Base-by-base conservation (phyloP, 139 green algal species). In the Ettlia oleoabundans region DNA sequence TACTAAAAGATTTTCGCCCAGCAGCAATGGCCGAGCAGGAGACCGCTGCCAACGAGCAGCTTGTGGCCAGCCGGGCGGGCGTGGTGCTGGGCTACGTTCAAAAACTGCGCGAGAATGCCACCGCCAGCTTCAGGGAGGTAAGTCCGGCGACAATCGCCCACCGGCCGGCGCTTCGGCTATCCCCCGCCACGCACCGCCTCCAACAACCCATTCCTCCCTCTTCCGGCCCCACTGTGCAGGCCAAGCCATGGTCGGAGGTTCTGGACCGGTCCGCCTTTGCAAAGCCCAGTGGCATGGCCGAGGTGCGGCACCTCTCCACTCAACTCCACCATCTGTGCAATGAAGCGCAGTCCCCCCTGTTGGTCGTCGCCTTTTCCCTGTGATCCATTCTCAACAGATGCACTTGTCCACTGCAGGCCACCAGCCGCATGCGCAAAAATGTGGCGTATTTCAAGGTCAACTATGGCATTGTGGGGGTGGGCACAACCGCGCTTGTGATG, bases 401-500 rank as follows among this genome's bases (percentile, higher is more conserved):
- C 21, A 22, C 33, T 67, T 33, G 43, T 52, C 7, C 24, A n/a
- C 5, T 80, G 74, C 88, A 97, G 91, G 94, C 95, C 4, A 83
- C 87, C 0, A 65, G 65, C 2, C 89, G 96, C 4, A 73, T 99
- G 67, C 82, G 90, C 24, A 97, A 96, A 79, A 99, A 99, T 85
- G 73, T 91, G 7, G 79, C 76, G 8, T 99, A 99, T 89, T 99
- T 99, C 85, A 83, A 86, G 28, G 88, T 96, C 69, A 98, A 99
- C 89, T 99, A 99, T 85, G 66, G 93, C 26, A 87, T 98, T 22
- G 82, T 95, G 9, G 86, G 94, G 18, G 28, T 97, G 30, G 67
- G 86, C 18, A 92, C 92, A 3, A 90, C 86, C 26, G 91, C 92
- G 4, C 73, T 99, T 58, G 63, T 94, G 28, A 71, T 93, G 67